phyloP scores from a whole-genome alignment of 139 green algal species.

The Micromonas commoda region DNA sequence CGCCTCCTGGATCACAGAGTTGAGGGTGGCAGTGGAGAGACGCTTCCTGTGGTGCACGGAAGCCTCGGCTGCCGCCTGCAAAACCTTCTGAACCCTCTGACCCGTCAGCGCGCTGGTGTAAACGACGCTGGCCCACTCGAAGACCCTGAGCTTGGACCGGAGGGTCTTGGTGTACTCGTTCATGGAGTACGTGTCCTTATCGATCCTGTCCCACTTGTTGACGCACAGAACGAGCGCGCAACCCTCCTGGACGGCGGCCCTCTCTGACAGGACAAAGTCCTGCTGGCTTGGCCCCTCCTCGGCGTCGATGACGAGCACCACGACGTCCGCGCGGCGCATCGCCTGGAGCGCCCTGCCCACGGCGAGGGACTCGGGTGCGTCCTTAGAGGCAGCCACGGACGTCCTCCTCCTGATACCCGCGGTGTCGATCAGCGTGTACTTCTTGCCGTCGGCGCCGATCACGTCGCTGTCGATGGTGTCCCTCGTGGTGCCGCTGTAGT shows the following conservation, averaged over 20 bases:
- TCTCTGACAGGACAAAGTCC: slow-evolving; percentile 55
- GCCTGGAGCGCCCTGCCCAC: slow-evolving; percentile 78
- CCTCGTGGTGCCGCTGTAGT: slow-evolving; percentile 85
- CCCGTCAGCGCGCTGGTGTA: slow-evolving; percentile 75
- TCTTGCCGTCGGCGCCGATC: slow-evolving; percentile 43
- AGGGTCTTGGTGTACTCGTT: slow-evolving; percentile 52
- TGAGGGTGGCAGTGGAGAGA: slow-evolving; percentile 86
- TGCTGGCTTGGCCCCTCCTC: slow-evolving; percentile 66
- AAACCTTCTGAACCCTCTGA: slow-evolving; percentile 61
- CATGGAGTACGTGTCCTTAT: slow-evolving; percentile 50
- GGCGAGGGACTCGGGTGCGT: slow-evolving; percentile 58
- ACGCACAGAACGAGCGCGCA: slow-evolving; percentile 82
- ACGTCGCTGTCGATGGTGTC: slow-evolving; percentile 88
- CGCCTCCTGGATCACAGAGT: slow-evolving; percentile 71
- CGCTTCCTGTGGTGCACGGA: slow-evolving; percentile 72
- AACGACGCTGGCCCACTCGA: slow-evolving; percentile 79
- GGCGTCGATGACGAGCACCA: slow-evolving; percentile 84
- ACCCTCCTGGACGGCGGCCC: slow-evolving; percentile 52
- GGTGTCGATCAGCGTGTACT: slow-evolving; percentile 89
- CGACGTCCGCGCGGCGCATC: slow-evolving; percentile 77
- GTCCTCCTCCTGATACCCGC: slow-evolving; percentile 82
- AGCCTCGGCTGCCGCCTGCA: slow-evolving; percentile 64
- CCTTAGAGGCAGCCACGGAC: slow-evolving; percentile 49
- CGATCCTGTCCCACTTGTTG: slow-evolving; percentile 95
- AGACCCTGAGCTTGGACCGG: slow-evolving; percentile 60